Evolutionary conservation across 2,329 filamentous ascomycete species (phyloP), one percentile per base, ranked within the genome.

Genomic region (Fusarium continuum): DNA sequence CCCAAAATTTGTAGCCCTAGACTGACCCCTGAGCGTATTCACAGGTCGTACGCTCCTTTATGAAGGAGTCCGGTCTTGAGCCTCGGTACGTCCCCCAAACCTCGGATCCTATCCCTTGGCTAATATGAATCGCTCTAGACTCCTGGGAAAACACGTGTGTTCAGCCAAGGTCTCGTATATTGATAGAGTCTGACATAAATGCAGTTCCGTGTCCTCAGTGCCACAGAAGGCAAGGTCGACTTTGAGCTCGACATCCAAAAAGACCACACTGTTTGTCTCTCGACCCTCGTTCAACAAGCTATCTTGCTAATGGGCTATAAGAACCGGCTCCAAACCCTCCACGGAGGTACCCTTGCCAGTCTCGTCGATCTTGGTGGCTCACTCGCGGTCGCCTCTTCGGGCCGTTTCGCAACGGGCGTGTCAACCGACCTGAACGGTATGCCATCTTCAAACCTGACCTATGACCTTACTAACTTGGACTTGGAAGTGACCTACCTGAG

Each of bases 41-140:
- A n/a, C 55, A 95, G 92, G 92, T 96, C 40, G 85, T 92, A 81
- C 90, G 91, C 74, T 93, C 91, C 3, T 97, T 97, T 76, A 87
- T 91, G 79, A 85, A 86, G 66, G 91, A 92, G 64, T 97, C 93
- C 6, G 93, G 93, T 7, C 79, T 98, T 17, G 94, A 97, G 76
- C 92, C 92, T 74, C 91, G 91, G 93, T 96, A 73, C 8, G 65
- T 51, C n/a, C 8, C 14, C 20, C 16, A 11, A 16, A 5, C 25
- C 19, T 22, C 13, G 8, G 22, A 32, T 4, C 16, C 10, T 10
- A 13, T 8, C 5, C 13, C 32, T 25, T 23, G 25, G 16, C 56
- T 70, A 23, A 67, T 51, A 2, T 8, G 4, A 0, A 4, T 17
- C 6, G 3, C 10, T 9, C 3, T 2, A 76, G 74, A 44, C 62